A percentile compares a stretch with the other conserved stretches of the same genome.
phyloP scores from a whole-genome alignment of 2,329 filamentous ascomycete species.

The Fusarium redolens region DNA sequence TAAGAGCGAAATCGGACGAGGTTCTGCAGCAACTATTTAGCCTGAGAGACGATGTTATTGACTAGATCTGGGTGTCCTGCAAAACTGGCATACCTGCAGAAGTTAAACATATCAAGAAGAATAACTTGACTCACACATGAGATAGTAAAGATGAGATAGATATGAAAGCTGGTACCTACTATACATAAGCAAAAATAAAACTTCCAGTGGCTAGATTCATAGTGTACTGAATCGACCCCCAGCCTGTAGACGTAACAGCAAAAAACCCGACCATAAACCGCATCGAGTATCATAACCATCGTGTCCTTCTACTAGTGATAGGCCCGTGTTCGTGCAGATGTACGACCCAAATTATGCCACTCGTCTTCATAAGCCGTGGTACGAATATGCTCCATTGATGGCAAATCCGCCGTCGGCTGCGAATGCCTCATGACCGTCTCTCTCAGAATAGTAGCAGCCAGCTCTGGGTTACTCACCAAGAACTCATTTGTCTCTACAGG shows the following conservation, averaged over 20 bases:
- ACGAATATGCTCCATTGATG: slow-evolving; percentile 55
- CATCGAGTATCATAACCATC: not conserved
- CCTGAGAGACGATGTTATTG: slow-evolving; percentile 75
- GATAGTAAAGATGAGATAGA: slow-evolving; percentile 3
- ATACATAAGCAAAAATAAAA: not conserved
- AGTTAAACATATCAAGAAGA: not conserved
- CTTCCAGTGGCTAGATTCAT: not conserved
- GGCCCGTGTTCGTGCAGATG: not conserved
- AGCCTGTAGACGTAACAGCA: not conserved
- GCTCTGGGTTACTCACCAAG: slow-evolving; percentile 57
- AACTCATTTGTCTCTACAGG: slow-evolving; percentile 57
- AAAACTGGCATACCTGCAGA: not conserved
- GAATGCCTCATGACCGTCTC: slow-evolving; percentile 59
- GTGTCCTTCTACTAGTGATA: not conserved
- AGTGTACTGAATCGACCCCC: not conserved
- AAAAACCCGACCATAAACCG: not conserved
- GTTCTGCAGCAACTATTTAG: slow-evolving; percentile 81
- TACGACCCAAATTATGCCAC: slow-evolving; percentile 16
- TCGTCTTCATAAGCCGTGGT: slow-evolving; percentile 18
- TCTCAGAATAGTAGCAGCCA: slow-evolving; percentile 58
- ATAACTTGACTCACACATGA: not conserved
- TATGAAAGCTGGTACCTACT: not conserved
- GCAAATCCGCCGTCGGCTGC: slow-evolving; percentile 49
- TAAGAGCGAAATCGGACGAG: slow-evolving; percentile 79
- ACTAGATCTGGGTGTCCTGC: slow-evolving; percentile 52